Percentiles rank a stretch among this genome's conserved stretches.
Evolutionary conservation across 2,329 filamentous ascomycete species (phyloP).

Genomic region (Trichophyton verrucosum): DNA sequence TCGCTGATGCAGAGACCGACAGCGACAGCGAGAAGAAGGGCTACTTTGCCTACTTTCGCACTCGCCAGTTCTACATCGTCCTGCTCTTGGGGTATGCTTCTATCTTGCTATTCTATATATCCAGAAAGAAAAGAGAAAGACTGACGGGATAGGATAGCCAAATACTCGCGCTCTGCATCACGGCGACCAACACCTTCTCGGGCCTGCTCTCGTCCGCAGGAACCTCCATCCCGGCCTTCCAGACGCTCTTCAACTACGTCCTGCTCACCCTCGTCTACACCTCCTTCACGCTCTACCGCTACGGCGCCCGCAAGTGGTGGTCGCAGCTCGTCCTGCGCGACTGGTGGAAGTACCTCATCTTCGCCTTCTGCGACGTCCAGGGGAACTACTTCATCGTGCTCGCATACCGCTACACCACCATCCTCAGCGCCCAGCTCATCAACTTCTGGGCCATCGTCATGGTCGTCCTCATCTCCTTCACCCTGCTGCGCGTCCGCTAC

Average conservation of each 20-base stretch:
- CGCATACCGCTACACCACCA: constrained; percentile 84
- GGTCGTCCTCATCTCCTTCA: constrained; percentile 73
- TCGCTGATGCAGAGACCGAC: constrained; percentile 27
- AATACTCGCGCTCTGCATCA: constrained; percentile 78
- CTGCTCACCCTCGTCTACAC: constrained; percentile 74
- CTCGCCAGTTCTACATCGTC: constrained; percentile 77
- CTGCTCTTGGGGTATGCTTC: constrained; percentile 53
- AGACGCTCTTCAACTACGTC: constrained; percentile 90
- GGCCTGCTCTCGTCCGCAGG: constrained; percentile 54
- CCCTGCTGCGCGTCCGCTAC: constrained; percentile 70
- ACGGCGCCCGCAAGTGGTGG: constrained; percentile 59
- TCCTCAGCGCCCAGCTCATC: constrained; percentile 84
- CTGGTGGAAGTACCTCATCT: constrained; percentile 88
- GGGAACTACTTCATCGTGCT: constrained; percentile 97
- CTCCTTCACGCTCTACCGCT: constrained; percentile 61
- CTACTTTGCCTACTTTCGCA: constrained; percentile 60
- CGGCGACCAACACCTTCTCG: constrained; percentile 82
- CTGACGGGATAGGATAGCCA: constrained; percentile 39
- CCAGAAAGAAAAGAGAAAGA: background rate
- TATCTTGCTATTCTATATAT: no score
- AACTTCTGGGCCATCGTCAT: constrained; percentile 98
- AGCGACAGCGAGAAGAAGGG: constrained; percentile 32
- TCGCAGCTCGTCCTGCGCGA: constrained; percentile 50
- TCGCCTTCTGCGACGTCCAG: constrained; percentile 86
- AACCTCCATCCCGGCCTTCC: constrained; percentile 84